Evolutionary conservation across 2,329 filamentous ascomycete species (phyloP).

Genomic region (Neurospora crassa): DNA sequence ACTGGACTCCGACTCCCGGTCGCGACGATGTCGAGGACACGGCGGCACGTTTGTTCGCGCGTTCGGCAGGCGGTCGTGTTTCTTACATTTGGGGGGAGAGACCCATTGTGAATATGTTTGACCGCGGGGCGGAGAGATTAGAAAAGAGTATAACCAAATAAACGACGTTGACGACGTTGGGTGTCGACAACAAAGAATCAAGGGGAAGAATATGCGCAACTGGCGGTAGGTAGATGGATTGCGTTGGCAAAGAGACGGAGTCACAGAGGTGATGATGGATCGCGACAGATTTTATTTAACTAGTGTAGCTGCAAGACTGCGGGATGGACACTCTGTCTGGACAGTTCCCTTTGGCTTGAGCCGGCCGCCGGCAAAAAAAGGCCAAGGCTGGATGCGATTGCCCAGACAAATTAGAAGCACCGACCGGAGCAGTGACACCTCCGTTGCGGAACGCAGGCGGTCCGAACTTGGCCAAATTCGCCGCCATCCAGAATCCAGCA

Average conservation of each 20-base stretch:
- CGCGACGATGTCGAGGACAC: neutral
- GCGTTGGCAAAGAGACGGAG: neutral
- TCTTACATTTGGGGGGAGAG: conserved; percentile 1
- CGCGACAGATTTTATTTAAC: neutral
- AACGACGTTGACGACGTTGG: neutral
- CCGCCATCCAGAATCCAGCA: neutral
- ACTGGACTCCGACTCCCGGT: neutral
- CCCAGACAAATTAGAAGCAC: neutral
- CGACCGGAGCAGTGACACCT: neutral
- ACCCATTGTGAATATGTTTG: neutral
- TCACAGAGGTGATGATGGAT: neutral
- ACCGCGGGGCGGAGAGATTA: neutral
- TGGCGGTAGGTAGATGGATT: neutral
- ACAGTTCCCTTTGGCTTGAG: neutral
- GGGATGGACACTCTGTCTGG: neutral
- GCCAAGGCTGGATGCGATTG: neutral
- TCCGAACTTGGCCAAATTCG: neutral
- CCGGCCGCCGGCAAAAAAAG: neutral
- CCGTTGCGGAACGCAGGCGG: neutral
- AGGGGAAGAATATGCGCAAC: neutral
- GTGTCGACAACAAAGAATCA: neutral
- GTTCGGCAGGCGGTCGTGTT: neutral
- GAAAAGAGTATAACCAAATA: neutral
- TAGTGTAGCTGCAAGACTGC: neutral
- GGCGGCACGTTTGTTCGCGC: neutral